Evolutionary conservation across 169 alveolate genomes (phyloP), one percentile per base, ranked within the genome.

Genomic region (Cryptosporidium ryanae): DNA sequence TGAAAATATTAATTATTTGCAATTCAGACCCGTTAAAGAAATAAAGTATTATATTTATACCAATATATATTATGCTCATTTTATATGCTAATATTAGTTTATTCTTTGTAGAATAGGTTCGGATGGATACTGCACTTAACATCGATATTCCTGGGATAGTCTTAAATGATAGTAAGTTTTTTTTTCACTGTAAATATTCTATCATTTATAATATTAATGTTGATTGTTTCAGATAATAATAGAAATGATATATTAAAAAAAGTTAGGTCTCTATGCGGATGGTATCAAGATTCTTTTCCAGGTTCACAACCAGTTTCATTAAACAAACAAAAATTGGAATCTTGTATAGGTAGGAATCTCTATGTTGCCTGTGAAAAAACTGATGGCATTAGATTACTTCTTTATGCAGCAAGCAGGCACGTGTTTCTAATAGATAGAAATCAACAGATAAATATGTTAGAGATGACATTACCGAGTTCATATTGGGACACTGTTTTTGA

Each of bases 311-410:
- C 97, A 0, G 97, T 94, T 6, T 93, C 97, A 18, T 71, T 95
- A 55, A 92, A 94, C 89, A 82, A 91, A 84, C 89, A 50, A 66
- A 90, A 29, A 54, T 90, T 43, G 17, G 91, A 46, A 76, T 92
- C 81, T 70, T 83, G 84, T 27, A 81, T 66, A 31, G 91, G 81
- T 15, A 83, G 48, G 23, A 66, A 50, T 52, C 95, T 93, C 34
- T 95, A 95, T 82, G 96, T 95, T 32, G 97, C 96, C 3, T 95
- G 98, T 65, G 98, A 95, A 82, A 95, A 95, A 81, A 94, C 97
- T 6, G 98, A 95, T 82, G 98, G 98, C 21, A 91, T 94, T 12
- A 76, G 98, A n/a, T 93, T 93, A 17, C 92, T 95, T 25, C 91
- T 95, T 21, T 92, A 92, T 81, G 96, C 95, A 18, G 97, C 96